Conservation (phyloP, 371 early-diverging fungal genomes). For the Coemansia sp. region DNA sequence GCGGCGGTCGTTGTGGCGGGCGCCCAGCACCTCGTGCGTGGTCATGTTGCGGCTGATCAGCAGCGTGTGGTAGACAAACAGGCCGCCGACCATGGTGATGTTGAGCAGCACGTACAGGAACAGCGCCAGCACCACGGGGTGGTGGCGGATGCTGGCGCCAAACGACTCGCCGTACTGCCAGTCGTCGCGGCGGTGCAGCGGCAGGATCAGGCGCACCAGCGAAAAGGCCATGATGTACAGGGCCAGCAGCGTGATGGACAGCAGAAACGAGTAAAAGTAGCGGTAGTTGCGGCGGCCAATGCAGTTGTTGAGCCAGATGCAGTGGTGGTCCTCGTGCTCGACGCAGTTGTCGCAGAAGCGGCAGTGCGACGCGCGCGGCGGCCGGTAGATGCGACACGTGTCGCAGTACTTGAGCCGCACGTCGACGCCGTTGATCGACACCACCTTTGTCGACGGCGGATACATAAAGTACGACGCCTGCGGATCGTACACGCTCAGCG, state of each 20-base stretch:
- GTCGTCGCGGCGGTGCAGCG: constrained; percentile 16
- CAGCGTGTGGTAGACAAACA: constrained; percentile 76
- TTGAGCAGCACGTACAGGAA: constrained; percentile 63
- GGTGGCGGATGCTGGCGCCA: constrained; percentile 37
- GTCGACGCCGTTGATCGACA: constrained; percentile 61
- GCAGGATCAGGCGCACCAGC: constrained; percentile 57
- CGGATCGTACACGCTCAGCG: constrained; percentile 40
- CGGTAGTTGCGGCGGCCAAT: constrained; percentile 90
- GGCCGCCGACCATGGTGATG: constrained; percentile 63
- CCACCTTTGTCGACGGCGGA: constrained; percentile 58
- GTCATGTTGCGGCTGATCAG: constrained; percentile 71
- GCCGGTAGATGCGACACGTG: constrained; percentile 84
- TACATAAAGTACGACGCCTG: constrained; percentile 24
- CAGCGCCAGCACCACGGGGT: constrained; percentile 60
- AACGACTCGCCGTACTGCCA: constrained; percentile 26
- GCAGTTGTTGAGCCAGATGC: constrained; percentile 93
- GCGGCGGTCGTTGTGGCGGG: constrained; percentile 15
- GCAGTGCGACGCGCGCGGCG: constrained; percentile 89
- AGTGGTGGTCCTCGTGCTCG: constrained; percentile 87
- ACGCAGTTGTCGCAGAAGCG: constrained; percentile 89
- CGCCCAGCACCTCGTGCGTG: constrained; percentile 81
- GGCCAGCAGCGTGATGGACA: constrained; percentile 57
- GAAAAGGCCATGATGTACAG: constrained; percentile 59
- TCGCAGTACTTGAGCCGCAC: constrained; percentile 84
- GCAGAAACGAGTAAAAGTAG: constrained; percentile 75